Evolutionary conservation across 768 basidiomycete species (phyloP), one percentile per base, ranked within the genome.

Genomic region (Leccinum boreale): DNA sequence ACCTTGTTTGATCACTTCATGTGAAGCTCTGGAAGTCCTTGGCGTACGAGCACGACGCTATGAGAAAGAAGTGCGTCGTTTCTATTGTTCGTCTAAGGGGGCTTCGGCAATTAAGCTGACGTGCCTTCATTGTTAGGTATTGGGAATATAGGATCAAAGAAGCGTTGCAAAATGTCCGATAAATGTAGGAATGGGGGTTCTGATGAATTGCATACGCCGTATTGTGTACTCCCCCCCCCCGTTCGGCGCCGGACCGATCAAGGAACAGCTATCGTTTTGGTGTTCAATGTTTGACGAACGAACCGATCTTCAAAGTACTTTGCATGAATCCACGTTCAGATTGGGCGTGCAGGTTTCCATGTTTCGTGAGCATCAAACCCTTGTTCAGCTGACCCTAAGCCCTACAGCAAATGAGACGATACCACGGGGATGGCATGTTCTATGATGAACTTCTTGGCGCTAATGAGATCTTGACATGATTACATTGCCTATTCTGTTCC

Each of bases 361-460:
- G n/a, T 58, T 80, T 78, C 66, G 93, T 74, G 48, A 86, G n/a
- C 72, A 61, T 84, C 79, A 67, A 93, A 93, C 3, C 89, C 92
- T 58, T 86, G 73, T 62, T 89, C 85, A 5, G 82, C 84, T 3
- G 75, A 70, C 52, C 79, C 81, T 53, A 93, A 76, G 3, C 89
- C 89, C 45, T 84, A 76, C n/a, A 92, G 67, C 26, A 91, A 80
- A 59, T 84, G 79, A 8, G 8, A 39, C 3, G 88, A 86, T 1
- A 93, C 81, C 50, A 87, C 75, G 3, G 91, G 91, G 1, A 94
- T 85, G 48, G 75, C 77, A 61, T 92, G 85, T 65, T 85, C 70
- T 3, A 76, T 72, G 23, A 93, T 70, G 72, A 94, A 93, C 14
- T 90, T 90, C 14, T 90, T 90, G 21, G 90, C 90, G 31, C 85